phyloP scores from a whole-genome alignment of 257 asterid genomes.

The Hygrophila difformis region DNA sequence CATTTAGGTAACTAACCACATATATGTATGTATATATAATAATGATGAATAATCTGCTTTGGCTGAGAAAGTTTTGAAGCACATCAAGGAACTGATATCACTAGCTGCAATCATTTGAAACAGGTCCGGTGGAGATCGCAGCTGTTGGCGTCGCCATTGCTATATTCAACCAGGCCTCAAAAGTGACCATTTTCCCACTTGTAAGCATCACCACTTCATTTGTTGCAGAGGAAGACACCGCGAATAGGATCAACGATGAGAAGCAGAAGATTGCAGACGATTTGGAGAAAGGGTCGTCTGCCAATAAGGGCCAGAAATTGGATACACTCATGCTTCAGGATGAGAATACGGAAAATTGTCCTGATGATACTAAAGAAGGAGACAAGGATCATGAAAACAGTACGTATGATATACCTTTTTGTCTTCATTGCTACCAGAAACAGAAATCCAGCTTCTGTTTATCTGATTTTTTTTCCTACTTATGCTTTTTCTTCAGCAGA shows the following conservation, averaged over 20 bases:
- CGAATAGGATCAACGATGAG: conserved; percentile 27
- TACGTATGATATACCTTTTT: conserved; percentile 25
- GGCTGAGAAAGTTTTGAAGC: too few relatives aligned
- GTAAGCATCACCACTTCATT: conserved; percentile 91
- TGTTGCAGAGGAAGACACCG: conserved; percentile 86
- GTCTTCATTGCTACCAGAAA: too few relatives aligned
- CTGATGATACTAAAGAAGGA: conserved; percentile 19
- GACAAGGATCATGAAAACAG: conserved; percentile 12
- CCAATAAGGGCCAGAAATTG: background rate
- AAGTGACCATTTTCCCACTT: conserved; percentile 85
- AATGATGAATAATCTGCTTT: too few relatives aligned
- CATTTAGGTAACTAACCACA: conserved; percentile 51
- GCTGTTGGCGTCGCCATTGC: conserved; percentile 93
- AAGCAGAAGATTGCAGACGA: conserved; percentile 14
- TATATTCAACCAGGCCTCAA: conserved; percentile 77
- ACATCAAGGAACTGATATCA: too few relatives aligned
- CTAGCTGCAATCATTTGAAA: background rate
- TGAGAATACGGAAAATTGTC: background rate
- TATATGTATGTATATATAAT: too few relatives aligned
- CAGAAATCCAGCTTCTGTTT: background rate
- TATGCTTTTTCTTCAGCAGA: conserved; percentile 16
- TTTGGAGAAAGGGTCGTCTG: conserved; percentile 22
- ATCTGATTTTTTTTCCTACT: background rate
- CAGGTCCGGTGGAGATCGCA: conserved; percentile 82
- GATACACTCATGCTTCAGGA: too few relatives aligned